Conservation (phyloP, 768 basidiomycete species). For the Grammothele lineata region DNA sequence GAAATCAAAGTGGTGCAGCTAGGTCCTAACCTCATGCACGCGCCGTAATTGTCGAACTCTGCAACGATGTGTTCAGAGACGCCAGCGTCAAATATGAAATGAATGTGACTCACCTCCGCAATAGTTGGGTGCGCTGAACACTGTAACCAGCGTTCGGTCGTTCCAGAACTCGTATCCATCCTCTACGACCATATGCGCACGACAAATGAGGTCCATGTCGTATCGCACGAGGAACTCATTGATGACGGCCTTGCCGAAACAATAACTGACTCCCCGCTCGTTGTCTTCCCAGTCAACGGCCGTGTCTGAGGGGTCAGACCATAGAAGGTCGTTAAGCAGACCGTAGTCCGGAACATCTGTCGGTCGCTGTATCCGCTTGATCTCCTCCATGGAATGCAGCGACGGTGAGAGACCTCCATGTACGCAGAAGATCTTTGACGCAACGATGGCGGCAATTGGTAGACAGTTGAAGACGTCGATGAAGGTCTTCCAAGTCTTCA, state of each 20-base stretch:
- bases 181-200: constrained; percentile 99
- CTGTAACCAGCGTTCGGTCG: constrained; percentile 95
- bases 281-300: constrained; percentile 99
- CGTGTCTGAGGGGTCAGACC: constrained; percentile 98
- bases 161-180: constrained; percentile 99
- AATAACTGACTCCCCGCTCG: constrained; percentile 97
- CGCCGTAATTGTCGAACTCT: constrained; percentile 96
- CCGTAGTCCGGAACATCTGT: constrained; percentile 99
- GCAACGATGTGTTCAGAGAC: constrained; percentile 5
- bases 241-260: constrained; percentile 96
- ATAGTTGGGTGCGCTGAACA: constrained; percentile 97
- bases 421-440: constrained; percentile 99
- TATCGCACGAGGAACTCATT: constrained; percentile 93
- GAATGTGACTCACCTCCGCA: constrained; percentile 75
- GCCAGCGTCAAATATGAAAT: constrained; percentile 4
- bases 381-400: constrained; percentile 95
- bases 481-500: constrained; percentile 99
- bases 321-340: constrained; percentile 91
- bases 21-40: constrained; percentile 78
- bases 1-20: background rate
- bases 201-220: constrained; percentile 99
- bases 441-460: constrained; percentile 97
- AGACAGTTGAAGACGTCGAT: constrained; percentile 99
- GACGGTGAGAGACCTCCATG: constrained; percentile 95
- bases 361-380: constrained; percentile 94